Base-by-base conservation (phyloP, 306 rosid genomes). In the Sphenostylis stenocarpa region DNA sequence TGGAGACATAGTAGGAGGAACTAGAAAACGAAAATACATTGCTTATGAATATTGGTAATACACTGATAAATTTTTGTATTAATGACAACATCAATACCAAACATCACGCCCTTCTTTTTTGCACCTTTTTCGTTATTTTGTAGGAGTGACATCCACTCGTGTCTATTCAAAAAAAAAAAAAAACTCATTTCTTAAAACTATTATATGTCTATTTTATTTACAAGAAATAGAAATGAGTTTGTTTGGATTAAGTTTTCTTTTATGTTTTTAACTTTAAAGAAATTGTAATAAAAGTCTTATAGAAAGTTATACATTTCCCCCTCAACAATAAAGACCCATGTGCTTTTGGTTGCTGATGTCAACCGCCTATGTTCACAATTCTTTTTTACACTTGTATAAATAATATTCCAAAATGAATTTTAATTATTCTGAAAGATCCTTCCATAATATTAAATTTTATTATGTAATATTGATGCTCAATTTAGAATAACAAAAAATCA, bases 1-100 rank as follows among this genome's bases (percentile, higher is more conserved):
- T 14, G 36, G 60, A 19, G 67, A 51, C 39, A 52, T 10, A 49
- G 16, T 75, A 6, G 1, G 73, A 69, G 53, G 63, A 70, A 52
- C 20, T 29, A 60, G 23, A 29, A 60, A 51, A 52, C 14, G 17
- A 73, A 77, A 53, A 53, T 31, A 31, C 67, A n/a, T 64, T 43
- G 28, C 17, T 64, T 82, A 34, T 64, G 71, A 56, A 11, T 34
- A 65, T 58, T 51, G 72, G 38, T 28, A 58, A 47, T 28, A 14
- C 60, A 44, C 19, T 60, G 43, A 16, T 60, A 33, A 51, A 31
- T 15, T 55, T 53, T 55, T 53, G 77, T 29, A n/a, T 75, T 68
- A 21, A 44, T 26, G 66, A 53, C 52, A 55, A 73, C 23, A 63
- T 63, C 39, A 21, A 47, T 8, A 38, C 21, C 65, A 60, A 48